phyloP scores from a whole-genome alignment of 1,139 yeast species.

The Ogataea hybrid region DNA sequence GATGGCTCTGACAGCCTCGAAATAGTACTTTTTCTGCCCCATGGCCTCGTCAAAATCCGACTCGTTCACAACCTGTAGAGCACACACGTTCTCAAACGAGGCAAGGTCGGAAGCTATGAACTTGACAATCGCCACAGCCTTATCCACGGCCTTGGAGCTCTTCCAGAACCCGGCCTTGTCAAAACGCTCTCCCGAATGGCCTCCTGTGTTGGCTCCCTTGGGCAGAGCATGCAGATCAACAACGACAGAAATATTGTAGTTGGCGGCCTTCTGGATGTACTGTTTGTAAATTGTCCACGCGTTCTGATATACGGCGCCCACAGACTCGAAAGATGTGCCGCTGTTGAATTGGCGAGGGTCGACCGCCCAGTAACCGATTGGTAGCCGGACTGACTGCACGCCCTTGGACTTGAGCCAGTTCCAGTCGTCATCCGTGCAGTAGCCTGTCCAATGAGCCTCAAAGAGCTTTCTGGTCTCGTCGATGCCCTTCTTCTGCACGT shows the following conservation, averaged over 20 bases:
- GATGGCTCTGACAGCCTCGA: conserved; percentile 63
- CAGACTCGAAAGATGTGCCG: conserved; percentile 60
- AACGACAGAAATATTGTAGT: conserved; percentile 64
- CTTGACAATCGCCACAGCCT: conserved; percentile 50
- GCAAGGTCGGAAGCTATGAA: conserved; percentile 62
- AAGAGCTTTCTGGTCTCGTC: conserved; percentile 55
- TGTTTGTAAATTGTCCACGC: conserved; percentile 61
- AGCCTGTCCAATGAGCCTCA: conserved; percentile 70
- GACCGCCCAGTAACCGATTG: conserved; percentile 89
- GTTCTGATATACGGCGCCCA: conserved; percentile 55
- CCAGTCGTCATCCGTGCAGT: conserved; percentile 74
- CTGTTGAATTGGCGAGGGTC: conserved; percentile 57
- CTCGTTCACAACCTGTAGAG: conserved; percentile 84
- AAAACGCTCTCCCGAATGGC: conserved; percentile 74
- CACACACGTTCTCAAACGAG: conserved; percentile 65
- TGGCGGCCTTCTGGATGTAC: conserved; percentile 53
- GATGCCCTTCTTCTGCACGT: conserved; percentile 47
- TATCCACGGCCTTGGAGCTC: conserved; percentile 41
- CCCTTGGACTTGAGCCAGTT: conserved; percentile 62
- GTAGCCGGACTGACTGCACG: conserved; percentile 77
- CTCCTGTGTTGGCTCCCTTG: conserved; percentile 84
- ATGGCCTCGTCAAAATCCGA: conserved; percentile 59
- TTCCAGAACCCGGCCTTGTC: conserved; percentile 66
- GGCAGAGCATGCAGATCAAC: conserved; percentile 90
- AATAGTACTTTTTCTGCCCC: conserved; percentile 60